Conservation (phyloP, 495 filamentous ascomycete genomes). For the Tricharina praecox region DNA sequence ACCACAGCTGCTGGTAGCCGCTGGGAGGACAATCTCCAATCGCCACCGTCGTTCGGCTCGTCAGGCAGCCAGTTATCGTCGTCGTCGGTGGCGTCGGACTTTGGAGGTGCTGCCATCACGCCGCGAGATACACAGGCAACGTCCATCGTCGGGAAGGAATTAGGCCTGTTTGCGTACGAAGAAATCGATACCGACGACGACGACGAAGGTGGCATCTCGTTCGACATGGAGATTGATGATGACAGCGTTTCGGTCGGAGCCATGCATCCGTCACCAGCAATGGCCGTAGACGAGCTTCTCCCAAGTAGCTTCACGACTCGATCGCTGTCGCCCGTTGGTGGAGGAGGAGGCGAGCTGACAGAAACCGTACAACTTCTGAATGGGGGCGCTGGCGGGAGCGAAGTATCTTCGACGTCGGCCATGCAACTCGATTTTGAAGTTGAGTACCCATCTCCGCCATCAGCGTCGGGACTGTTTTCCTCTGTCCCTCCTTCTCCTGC, state of each 20-base stretch:
- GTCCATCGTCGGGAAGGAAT: background rate
- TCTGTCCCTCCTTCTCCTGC: background rate
- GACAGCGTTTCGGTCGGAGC: background rate
- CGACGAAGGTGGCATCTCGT: background rate
- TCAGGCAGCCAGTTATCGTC: background rate
- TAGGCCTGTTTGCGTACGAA: background rate
- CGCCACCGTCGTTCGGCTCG: background rate
- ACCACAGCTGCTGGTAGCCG: background rate
- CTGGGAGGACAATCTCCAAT: background rate
- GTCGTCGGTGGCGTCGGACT: background rate
- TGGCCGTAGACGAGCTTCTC: background rate
- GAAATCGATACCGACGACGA: background rate
- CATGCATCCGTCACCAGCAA: background rate
- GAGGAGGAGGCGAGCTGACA: background rate
- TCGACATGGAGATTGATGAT: constrained; percentile 1
- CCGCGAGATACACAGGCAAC: background rate
- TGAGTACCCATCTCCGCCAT: too few species aligned
- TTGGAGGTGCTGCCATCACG: background rate
- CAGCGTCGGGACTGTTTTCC: too few species aligned
- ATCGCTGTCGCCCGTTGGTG: background rate
- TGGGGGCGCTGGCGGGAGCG: background rate
- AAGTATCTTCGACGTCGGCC: background rate
- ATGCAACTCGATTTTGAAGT: constrained; percentile 4
- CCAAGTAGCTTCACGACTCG: background rate
- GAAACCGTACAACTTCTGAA: background rate